Evolutionary conservation across 345 rosid genomes (phyloP), one percentile per base, ranked within the genome.

Genomic region (Citrus cavaleriei): DNA sequence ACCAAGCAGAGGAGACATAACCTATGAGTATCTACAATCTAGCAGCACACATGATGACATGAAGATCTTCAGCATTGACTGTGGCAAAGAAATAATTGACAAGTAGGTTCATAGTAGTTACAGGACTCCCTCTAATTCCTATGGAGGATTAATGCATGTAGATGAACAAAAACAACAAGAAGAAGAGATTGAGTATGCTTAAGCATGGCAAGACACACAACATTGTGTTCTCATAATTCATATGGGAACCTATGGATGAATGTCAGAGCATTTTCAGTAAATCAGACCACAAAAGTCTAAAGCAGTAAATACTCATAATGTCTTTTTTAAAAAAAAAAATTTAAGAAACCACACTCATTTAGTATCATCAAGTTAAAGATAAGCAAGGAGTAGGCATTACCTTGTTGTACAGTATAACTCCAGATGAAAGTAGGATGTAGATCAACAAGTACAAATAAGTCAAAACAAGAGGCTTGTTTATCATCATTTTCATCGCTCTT

Each of bases 341-440:
- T 6, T 6, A 10, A 28, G 25, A 63, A 1, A 32, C 5, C 34
- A 16, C n/a, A 65, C 6, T 34, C 46, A 66, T 34, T 32, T 35
- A 34, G 46, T 66, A 66, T 35, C 25, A 22, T 37, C 55, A 21
- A 54, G 57, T n/a, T 37, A 27, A 25, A 27, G 55, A 25, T 5
- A 22, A 32, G 59, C 30, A n/a, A 22, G 38, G 5, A 55, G 10
- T 1, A 18, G 51, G 30, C 24, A 61, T 83, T 84, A 93, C 98
- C 97, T 97, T 97, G 89, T 97, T 97, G 79, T 97, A 97, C 81
- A 97, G 81, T 76, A 97, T 97, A 73, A 97, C 99, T 68, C 93
- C 97, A 2, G 97, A 95, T 8, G 98, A 95, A 68, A 95, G 98
- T 38, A 90, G 16, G 84, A 95, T 85, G 91, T 94, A 97, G 86